These are phyloP conservation scores for Monosporascus sp. DNA, from an alignment of 2,329 filamentous ascomycete species.

Conservation along the genomic window DNA sequence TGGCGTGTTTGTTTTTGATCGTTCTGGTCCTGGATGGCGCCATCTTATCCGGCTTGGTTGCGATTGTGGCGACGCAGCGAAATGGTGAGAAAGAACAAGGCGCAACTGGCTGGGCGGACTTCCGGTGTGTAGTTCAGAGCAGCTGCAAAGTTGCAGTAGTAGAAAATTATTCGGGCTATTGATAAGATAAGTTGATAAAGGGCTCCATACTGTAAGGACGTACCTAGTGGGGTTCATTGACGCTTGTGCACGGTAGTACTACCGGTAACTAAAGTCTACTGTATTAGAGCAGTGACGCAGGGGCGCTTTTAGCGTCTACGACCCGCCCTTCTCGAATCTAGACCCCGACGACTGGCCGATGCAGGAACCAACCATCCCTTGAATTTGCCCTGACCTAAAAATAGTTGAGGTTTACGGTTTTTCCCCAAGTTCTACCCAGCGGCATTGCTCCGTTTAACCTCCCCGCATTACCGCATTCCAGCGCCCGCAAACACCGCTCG, in stretches of 20 bases:
- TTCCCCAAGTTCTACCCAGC: not conserved
- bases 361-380: not conserved
- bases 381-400: not conserved
- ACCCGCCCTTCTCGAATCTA: not conserved
- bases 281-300: not conserved
- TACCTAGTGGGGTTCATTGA: not conserved
- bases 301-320: not conserved
- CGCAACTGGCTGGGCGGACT: not conserved
- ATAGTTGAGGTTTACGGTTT: too few relatives aligned
- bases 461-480: not conserved
- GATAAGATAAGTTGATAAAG: constrained; percentile 1
- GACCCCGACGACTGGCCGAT: not conserved
- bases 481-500: too few relatives aligned
- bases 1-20: constrained; percentile 60
- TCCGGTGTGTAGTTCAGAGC: not conserved
- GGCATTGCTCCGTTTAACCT: not conserved
- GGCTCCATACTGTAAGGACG: not conserved
- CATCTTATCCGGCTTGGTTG: constrained; percentile 34
- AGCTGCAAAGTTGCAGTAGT: not conserved
- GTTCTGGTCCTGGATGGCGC: constrained; percentile 51
- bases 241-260: too few relatives aligned
- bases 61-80: not conserved
- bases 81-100: constrained; percentile 1
- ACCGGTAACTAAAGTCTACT: too few relatives aligned
- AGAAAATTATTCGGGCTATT: constrained; percentile 3